Base-by-base conservation (phyloP, 2,329 filamentous ascomycete genomes). In the Ophiostoma australiae region DNA sequence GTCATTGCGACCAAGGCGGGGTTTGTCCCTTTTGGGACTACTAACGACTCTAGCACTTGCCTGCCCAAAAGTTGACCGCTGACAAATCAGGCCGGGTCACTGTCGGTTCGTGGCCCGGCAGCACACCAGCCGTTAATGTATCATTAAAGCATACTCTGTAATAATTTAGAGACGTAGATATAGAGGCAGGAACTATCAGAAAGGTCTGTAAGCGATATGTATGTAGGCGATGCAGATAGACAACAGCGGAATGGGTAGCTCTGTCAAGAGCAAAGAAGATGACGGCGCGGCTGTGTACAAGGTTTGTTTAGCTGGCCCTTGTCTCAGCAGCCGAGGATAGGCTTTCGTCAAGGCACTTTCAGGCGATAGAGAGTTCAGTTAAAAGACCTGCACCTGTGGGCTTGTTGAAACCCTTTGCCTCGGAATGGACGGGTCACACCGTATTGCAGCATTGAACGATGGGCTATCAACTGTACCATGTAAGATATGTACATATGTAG, bases 1-100 rank as follows among this genome's bases (percentile, higher is more conserved):
- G 72, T 72, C 69, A 71, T 78, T 66, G 72, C 37, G 44, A 35
- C 20, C 61, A 27, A 52, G 37, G 63, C 67, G 10, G 70, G 55
- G 55, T 48, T 39, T 63, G 55, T 31, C 55, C 41, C 44, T 11
- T n/a, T 11, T 61, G 23, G 66, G 33, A 37, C 35, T 66, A 35
- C 63, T 66, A 35, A 66, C 35, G 23, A 39, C 37, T 66, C 31
- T 20, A 13, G 13, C 13, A 20, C 68, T 31, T 31, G 66, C 39
- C 37, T 37, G 27, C 69, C 23, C 7, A n/a, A 13, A 48, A 37
- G 52, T 66, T 10, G 39, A 39, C 41, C 20, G 44, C 44, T 48
- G 44, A 48, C 44, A 48, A 48, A 48, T 48, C 20, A 17, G 20
- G 17, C 20, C 44, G 17, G 44, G 44, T 8, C 44, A 48, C 17